phyloP scores from a whole-genome alignment of 2,329 filamentous ascomycete genomes.

The Trichoderma harzianum region DNA sequence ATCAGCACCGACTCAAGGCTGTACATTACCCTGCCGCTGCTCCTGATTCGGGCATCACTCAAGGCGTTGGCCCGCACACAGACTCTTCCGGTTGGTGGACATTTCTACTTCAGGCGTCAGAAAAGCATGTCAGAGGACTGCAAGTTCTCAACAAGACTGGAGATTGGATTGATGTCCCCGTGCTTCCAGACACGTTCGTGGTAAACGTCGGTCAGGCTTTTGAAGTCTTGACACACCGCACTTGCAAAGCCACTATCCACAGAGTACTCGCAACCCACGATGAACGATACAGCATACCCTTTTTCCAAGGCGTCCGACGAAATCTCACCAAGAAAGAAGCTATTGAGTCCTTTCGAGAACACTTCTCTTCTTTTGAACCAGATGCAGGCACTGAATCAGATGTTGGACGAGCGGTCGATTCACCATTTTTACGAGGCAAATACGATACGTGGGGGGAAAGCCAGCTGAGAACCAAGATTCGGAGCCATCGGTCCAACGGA shows the following conservation, averaged over 20 bases:
- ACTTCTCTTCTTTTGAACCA: conserved; percentile 33
- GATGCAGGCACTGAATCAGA: conserved; percentile 29
- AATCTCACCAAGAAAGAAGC: conserved; percentile 44
- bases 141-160: conserved; percentile 49
- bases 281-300: conserved; percentile 43
- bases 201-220: conserved; percentile 59
- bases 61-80: conserved; percentile 61
- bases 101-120: conserved; percentile 58
- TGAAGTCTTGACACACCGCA: conserved; percentile 53
- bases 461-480: conserved; percentile 51
- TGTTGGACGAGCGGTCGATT: conserved; percentile 42
- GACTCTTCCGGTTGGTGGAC: conserved; percentile 64
- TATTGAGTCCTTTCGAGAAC: conserved; percentile 34
- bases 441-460: conserved; percentile 56
- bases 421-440: conserved; percentile 45
- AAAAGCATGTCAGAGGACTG: conserved; percentile 46
- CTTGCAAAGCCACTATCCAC: conserved; percentile 51
- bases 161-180: conserved; percentile 49
- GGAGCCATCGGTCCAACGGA: conserved; percentile 49
- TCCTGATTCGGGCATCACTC: conserved; percentile 23
- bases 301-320: conserved; percentile 49
- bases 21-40: conserved; percentile 46
- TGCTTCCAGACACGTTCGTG: conserved; percentile 48
- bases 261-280: conserved; percentile 35
- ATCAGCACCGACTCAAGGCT: conserved; percentile 59